phyloP scores from a whole-genome alignment of 2,329 filamentous ascomycete genomes.

The Neonectria ditissima region DNA sequence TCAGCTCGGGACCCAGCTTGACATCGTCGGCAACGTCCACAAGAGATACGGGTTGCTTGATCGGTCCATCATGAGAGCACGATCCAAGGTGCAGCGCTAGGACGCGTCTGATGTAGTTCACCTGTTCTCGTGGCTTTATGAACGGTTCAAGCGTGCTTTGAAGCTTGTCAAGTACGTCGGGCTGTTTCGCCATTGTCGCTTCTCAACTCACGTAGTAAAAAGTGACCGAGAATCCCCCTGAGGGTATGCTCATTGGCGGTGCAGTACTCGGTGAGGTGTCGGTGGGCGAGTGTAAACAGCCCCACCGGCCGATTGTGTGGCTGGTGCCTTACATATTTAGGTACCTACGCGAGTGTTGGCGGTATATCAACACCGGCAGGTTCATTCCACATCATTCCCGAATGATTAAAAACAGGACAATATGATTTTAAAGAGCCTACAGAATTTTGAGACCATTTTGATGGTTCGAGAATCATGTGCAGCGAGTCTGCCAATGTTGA shows the following conservation, averaged over 20 bases:
- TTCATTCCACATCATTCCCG: too few relatives aligned
- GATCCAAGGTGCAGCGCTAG: constrained; percentile 66
- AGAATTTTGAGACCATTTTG: too few relatives aligned
- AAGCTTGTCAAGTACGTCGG: constrained; percentile 52
- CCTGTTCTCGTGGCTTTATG: constrained; percentile 68
- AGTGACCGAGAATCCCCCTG: constrained; percentile 12
- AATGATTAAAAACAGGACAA: too few relatives aligned
- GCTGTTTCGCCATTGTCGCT: constrained; percentile 47
- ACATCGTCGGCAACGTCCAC: constrained; percentile 54
- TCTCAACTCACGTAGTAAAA: constrained; percentile 29
- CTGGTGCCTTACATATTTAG: constrained; percentile 24
- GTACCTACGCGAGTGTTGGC: too few relatives aligned
- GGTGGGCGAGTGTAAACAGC: constrained; percentile 17
- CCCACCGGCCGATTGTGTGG: constrained; percentile 15
- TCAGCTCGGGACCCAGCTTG: constrained; percentile 52
- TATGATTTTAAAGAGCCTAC: too few relatives aligned
- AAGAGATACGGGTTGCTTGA: constrained; percentile 62
- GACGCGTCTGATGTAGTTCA: constrained; percentile 66
- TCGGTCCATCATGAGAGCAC: constrained; percentile 57
- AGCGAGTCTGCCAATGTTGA: too few relatives aligned
- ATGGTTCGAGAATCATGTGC: too few relatives aligned
- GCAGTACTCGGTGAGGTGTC: constrained; percentile 18
- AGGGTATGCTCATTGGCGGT: constrained; percentile 9
- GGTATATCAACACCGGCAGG: too few relatives aligned
- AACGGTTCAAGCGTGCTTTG: constrained; percentile 62